Percentiles rank a stretch among this genome's conserved stretches.
These are phyloP conservation scores for Triticum dicoccoides DNA, from an alignment of 176 grass and related monocot genomes.

Conservation along the genomic window DNA sequence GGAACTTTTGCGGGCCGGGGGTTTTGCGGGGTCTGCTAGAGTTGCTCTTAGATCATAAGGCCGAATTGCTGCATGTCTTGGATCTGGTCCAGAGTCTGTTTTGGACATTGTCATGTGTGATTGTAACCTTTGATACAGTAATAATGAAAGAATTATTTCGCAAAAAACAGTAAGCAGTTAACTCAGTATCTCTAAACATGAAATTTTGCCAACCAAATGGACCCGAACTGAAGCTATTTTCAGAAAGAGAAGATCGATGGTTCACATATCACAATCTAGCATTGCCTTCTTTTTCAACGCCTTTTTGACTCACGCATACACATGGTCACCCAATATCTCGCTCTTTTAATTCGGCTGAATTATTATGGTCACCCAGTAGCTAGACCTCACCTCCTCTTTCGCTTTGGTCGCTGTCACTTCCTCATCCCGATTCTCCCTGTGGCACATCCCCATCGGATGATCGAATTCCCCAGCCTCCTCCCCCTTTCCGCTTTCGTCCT, in stretches of 20 bases:
- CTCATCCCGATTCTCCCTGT: conserved; percentile 21
- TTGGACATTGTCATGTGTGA: too few species aligned
- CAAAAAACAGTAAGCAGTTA: too few species aligned
- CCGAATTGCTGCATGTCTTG: too few species aligned
- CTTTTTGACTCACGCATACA: conserved; percentile 26
- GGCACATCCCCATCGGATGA: conserved; percentile 14
- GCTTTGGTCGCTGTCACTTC: conserved; percentile 34
- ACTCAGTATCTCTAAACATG: too few species aligned
- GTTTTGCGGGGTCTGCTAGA: too few species aligned
- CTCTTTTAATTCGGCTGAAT: not conserved
- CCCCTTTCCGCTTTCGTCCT: not conserved
- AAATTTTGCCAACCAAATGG: too few species aligned
- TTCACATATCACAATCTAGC: not conserved
- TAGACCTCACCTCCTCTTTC: not conserved
- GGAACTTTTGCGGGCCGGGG: too few species aligned
- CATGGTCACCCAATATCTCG: not conserved
- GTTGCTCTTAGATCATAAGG: too few species aligned
- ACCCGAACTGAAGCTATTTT: not conserved
- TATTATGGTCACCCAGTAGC: not conserved
- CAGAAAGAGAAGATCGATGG: not conserved
- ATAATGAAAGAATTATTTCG: too few species aligned
- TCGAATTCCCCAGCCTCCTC: not conserved
- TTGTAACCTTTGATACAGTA: too few species aligned
- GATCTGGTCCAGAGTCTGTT: too few species aligned
- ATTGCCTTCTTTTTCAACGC: conserved; percentile 12